Percentiles rank a stretch among this genome's conserved stretches.
These are phyloP conservation scores for Apiospora phragmitis DNA, from an alignment of 2,329 filamentous ascomycete genomes.

Conservation along the genomic window DNA sequence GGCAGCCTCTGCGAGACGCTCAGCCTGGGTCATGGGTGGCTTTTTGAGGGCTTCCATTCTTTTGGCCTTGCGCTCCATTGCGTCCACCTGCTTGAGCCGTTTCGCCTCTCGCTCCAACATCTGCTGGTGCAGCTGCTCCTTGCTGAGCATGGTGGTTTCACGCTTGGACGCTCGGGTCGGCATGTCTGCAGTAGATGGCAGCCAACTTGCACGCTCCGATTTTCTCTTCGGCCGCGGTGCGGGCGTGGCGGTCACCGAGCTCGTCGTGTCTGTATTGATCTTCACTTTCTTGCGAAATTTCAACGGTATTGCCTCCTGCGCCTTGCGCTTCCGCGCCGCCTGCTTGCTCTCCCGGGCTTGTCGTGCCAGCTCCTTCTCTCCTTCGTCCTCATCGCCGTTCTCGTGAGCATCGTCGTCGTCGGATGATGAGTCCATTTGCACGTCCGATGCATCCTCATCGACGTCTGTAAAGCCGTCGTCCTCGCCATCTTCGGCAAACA, in stretches of 20 bases:
- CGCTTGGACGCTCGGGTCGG: conserved; percentile 60
- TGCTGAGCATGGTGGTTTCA: conserved; percentile 58
- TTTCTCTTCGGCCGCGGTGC: conserved; percentile 58
- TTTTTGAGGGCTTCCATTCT: conserved; percentile 74
- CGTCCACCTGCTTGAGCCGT: conserved; percentile 68
- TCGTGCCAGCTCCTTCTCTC: conserved; percentile 83
- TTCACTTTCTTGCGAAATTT: conserved; percentile 75
- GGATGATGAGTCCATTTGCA: conserved; percentile 82
- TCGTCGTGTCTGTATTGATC: conserved; percentile 47
- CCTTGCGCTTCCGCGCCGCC: conserved; percentile 76
- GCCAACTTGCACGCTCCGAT: conserved; percentile 59
- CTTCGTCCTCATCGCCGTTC: conserved; percentile 72
- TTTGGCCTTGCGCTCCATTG: conserved; percentile 69
- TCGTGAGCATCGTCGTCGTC: conserved; percentile 79
- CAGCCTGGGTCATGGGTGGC: conserved; percentile 81
- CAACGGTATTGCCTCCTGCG: conserved; percentile 70
- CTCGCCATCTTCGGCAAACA: conserved; percentile 74
- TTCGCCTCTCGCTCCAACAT: conserved; percentile 72
- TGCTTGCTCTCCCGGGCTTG: conserved; percentile 68
- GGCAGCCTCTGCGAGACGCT: conserved; percentile 80
- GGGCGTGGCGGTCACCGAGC: conserved; percentile 37
- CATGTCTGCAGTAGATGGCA: conserved; percentile 54
- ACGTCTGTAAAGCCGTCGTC: conserved; percentile 71
- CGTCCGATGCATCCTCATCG: conserved; percentile 69
- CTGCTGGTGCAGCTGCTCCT: conserved; percentile 66